Conservation (phyloP, 208 protist genomes). For the Trypanosoma lewisi region DNA sequence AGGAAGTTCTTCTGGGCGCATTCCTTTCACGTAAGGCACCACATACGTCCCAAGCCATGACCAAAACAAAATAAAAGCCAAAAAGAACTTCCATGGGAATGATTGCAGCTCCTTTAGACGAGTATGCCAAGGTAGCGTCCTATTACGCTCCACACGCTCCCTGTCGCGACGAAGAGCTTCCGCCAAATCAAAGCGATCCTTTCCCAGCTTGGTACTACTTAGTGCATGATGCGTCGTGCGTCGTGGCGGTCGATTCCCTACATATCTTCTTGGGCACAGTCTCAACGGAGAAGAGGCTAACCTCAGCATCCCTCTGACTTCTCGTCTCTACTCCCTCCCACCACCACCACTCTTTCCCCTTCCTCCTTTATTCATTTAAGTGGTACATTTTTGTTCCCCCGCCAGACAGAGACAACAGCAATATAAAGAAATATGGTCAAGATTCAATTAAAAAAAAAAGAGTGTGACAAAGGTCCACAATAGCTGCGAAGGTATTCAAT, state of each 20-base stretch:
- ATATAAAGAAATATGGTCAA: too few relatives aligned
- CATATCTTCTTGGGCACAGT: constrained; percentile 5
- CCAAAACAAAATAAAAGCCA: constrained; percentile 75
- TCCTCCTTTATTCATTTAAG: too few relatives aligned
- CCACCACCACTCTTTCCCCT: too few relatives aligned
- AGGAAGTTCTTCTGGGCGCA: constrained; percentile 36
- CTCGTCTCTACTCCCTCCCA: too few relatives aligned
- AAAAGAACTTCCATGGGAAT: constrained; percentile 74
- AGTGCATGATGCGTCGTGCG: constrained; percentile 43
- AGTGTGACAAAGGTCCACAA: too few relatives aligned
- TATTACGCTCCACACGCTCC: constrained; percentile 36
- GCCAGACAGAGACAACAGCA: too few relatives aligned
- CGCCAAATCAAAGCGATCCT: constrained; percentile 51
- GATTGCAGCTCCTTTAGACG: constrained; percentile 37
- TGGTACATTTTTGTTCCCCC: too few relatives aligned
- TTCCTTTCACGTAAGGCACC: constrained; percentile 61
- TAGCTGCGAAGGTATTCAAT: too few relatives aligned
- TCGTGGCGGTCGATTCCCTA: constrained; percentile 15
- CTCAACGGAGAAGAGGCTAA: too few relatives aligned
- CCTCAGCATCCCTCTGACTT: too few relatives aligned
- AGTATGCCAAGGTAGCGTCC: constrained; percentile 43
- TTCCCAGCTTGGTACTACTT: constrained; percentile 37
- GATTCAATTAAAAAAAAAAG: too few relatives aligned
- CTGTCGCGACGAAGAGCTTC: constrained; percentile 48
- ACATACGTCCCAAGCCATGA: constrained; percentile 64